Conservation (phyloP, 2,329 filamentous ascomycete species). For the Neonectria neomacrospora region DNA sequence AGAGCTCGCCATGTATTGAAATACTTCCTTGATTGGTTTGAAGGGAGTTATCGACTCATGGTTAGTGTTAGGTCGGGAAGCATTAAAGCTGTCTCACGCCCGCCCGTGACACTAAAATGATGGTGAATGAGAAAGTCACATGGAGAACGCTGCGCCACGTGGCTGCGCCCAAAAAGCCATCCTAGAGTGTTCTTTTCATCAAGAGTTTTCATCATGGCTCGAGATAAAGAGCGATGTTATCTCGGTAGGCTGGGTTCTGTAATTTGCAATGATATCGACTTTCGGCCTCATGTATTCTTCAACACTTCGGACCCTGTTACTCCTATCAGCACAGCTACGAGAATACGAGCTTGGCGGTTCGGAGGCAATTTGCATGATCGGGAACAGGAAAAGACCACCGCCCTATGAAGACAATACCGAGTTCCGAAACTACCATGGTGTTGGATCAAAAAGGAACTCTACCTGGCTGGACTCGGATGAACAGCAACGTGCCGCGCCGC, state of each 20-base stretch:
- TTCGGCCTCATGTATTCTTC: neutral
- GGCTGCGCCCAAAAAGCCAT: constrained; percentile 7
- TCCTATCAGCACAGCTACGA: neutral
- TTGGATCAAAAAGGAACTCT: constrained; percentile 1
- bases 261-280: neutral
- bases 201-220: neutral
- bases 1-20: constrained; percentile 7
- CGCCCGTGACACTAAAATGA: constrained; percentile 2
- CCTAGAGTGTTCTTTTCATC: neutral
- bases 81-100: neutral
- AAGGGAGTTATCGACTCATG: too few relatives aligned
- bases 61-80: too few relatives aligned
- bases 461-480: constrained; percentile 15
- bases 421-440: neutral
- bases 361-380: neutral
- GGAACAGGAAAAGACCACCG: neutral
- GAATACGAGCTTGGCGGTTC: neutral
- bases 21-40: too few relatives aligned
- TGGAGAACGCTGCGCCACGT: constrained; percentile 25
- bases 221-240: neutral
- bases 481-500: neutral
- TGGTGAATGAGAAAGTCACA: constrained; percentile 15
- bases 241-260: neutral
- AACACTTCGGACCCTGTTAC: neutral
- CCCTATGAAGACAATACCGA: neutral